Base-by-base conservation (phyloP, 768 basidiomycete species). In the Termitomyces sp. region DNA sequence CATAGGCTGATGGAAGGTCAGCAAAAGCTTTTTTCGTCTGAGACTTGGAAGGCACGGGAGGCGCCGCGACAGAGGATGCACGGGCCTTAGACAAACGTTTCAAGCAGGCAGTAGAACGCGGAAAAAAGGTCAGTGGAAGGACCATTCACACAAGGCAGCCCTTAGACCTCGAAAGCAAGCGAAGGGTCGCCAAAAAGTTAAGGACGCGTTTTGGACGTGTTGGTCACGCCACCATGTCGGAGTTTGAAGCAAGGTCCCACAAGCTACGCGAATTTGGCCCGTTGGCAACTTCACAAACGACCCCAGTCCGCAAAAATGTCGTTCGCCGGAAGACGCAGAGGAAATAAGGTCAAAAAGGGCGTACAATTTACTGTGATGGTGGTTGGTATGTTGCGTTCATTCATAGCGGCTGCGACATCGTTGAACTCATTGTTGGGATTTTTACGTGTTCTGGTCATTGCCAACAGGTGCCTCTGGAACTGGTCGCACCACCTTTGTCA, bases 361-460 rank as follows among this genome's bases (percentile, higher is more conserved):
- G 91, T 98, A 54, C 94, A 96, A 77, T 92, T 98, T 77, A 98
- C 96, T 64, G 73, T 98, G 67, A 94, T 94, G 92, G 96, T 98
- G 55, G 94, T 96, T 69, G 96, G 96, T 96, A 61, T 68, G 92
- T 83, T 68, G 88, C 82, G 61, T 62, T 46, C 52, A 28, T 38
- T 42, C 20, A 24, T 28, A 8, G 36, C 26, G 13, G 36, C 20
- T 32, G 30, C 22, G 12, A 54, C 54, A 18, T 46, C 18, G 35
- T 49, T 61, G 44, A 55, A 42, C 54, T 48, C 40, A 52, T 20
- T 18, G n/a, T 30, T 60, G 61, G 58, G 61, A 61, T 63, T 60
- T 60, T 63, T 59, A 57, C 60, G 59, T 61, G 56, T 66, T 50
- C 62, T 58, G 36, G 36, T 45, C 63, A 62, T 61, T 36, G 53